These are phyloP conservation scores for Mrakia frigida DNA, from an alignment of 768 basidiomycete species.

Conservation along the genomic window DNA sequence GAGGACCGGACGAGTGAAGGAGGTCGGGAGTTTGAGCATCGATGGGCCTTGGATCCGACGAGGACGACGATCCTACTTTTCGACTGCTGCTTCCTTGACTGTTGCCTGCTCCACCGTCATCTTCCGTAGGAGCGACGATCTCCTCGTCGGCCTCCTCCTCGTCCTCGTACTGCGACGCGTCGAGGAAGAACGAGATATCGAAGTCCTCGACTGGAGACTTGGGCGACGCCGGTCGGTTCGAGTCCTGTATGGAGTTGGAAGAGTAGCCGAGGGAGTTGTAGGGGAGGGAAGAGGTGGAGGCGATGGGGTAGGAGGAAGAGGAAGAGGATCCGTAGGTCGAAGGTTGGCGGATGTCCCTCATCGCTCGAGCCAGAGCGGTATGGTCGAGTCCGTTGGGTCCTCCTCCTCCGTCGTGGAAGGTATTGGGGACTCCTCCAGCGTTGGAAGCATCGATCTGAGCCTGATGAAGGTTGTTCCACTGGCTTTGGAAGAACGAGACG, in stretches of 20 bases:
- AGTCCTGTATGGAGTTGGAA: background rate
- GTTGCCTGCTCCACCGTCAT: background rate
- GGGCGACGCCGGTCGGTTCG: background rate
- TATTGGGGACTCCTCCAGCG: background rate
- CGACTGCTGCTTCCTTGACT: background rate
- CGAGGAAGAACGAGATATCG: conserved; percentile 33
- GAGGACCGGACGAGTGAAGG: conserved; percentile 15
- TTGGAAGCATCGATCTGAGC: conserved; percentile 8
- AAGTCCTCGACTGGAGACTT: conserved; percentile 19
- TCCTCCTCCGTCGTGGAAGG: conserved; percentile 2
- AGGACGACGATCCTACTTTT: background rate
- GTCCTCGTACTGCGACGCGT: conserved; percentile 24
- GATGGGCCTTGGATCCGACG: background rate
- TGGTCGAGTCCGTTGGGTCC: conserved; percentile 7
- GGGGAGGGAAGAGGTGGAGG: conserved; percentile 4
- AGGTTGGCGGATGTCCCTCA: conserved; percentile 16
- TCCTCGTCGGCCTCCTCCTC: conserved; percentile 19
- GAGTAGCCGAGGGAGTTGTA: conserved; percentile 3
- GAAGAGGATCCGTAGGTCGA: background rate
- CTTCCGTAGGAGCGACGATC: background rate
- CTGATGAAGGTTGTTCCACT: conserved; percentile 24
- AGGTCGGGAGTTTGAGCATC: conserved; percentile 31
- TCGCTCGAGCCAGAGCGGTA: conserved; percentile 14
- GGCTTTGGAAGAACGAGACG: conserved; percentile 27
- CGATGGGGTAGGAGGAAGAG: background rate